Percentiles rank a stretch among this genome's conserved stretches.
Evolutionary conservation across 371 early-diverging fungal genomes (phyloP).

Genomic region (Mucor piriformis): DNA sequence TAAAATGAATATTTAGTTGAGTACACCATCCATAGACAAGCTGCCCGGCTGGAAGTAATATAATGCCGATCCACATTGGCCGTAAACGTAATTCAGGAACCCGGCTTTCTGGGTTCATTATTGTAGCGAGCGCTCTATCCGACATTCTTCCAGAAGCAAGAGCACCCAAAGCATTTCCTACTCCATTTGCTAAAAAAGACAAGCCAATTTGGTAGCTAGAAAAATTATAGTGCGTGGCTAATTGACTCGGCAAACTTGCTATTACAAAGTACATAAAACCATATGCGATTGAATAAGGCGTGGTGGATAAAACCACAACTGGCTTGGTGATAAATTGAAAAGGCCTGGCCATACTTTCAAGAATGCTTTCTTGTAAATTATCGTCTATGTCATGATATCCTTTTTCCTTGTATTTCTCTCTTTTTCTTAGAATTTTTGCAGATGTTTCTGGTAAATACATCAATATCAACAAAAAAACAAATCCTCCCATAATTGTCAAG

Average conservation of each 20-base stretch:
- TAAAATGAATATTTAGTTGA: slow-evolving; percentile 27
- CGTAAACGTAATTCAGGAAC: slow-evolving; percentile 33
- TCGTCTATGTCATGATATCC: neutral
- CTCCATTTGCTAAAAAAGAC: slow-evolving; percentile 46
- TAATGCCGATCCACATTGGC: slow-evolving; percentile 48
- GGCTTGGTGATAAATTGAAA: slow-evolving; percentile 47
- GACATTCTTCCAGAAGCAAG: slow-evolving; percentile 43
- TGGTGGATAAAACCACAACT: slow-evolving; percentile 46
- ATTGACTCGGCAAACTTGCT: slow-evolving; percentile 38
- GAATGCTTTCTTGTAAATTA: slow-evolving; percentile 16
- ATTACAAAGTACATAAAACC: slow-evolving; percentile 57
- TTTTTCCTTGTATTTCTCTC: neutral
- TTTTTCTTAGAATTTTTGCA: slow-evolving; percentile 19
- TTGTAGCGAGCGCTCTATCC: slow-evolving; percentile 32
- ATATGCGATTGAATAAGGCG: slow-evolving; percentile 58
- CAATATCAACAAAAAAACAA: slow-evolving; percentile 58
- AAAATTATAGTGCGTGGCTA: slow-evolving; percentile 31
- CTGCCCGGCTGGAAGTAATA: slow-evolving; percentile 38
- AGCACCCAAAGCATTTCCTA: slow-evolving; percentile 52
- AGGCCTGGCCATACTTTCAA: slow-evolving; percentile 41
- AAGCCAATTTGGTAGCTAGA: slow-evolving; percentile 47
- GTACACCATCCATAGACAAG: slow-evolving; percentile 54
- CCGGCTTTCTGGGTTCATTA: neutral
- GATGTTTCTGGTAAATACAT: slow-evolving; percentile 72
- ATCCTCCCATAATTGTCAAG: slow-evolving; percentile 57